Conservation (phyloP, 495 filamentous ascomycete genomes). For the Bombardia bombarda region DNA sequence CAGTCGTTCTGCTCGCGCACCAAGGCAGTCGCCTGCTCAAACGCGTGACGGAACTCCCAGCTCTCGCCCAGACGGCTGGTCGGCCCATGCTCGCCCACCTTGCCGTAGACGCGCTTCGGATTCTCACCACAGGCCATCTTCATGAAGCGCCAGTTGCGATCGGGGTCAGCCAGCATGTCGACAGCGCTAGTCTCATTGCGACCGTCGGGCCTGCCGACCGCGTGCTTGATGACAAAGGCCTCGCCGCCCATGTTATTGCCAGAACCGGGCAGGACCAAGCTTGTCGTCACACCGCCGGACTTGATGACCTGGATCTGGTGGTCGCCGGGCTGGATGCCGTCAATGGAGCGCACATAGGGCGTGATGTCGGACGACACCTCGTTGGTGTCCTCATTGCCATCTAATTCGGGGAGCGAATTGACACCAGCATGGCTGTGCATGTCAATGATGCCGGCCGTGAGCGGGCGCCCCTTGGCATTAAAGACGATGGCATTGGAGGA, state of each 20-base stretch:
- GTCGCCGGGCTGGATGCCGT: constrained; percentile 43
- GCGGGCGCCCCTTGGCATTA: constrained; percentile 46
- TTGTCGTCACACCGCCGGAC: constrained; percentile 60
- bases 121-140: constrained; percentile 72
- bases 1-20: constrained; percentile 50
- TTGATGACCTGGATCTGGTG: constrained; percentile 52
- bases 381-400: constrained; percentile 41
- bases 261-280: constrained; percentile 55
- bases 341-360: constrained; percentile 51
- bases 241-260: constrained; percentile 63
- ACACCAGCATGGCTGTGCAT: constrained; percentile 58
- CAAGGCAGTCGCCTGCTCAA: constrained; percentile 47
- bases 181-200: constrained; percentile 44
- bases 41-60: constrained; percentile 55
- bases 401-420: constrained; percentile 30
- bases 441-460: constrained; percentile 58
- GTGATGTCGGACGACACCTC: constrained; percentile 45
- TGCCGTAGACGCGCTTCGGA: constrained; percentile 46
- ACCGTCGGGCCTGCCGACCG: constrained; percentile 37
- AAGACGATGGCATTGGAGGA: constrained; percentile 33
- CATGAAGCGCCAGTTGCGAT: constrained; percentile 50
- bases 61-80: constrained; percentile 49
- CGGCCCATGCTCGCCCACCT: constrained; percentile 30
- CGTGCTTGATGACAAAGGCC: constrained; percentile 56
- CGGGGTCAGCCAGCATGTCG: constrained; percentile 41